These are phyloP conservation scores for Tilletia walkeri DNA, from an alignment of 1,284 basidiomycete species.

Conservation along the genomic window DNA sequence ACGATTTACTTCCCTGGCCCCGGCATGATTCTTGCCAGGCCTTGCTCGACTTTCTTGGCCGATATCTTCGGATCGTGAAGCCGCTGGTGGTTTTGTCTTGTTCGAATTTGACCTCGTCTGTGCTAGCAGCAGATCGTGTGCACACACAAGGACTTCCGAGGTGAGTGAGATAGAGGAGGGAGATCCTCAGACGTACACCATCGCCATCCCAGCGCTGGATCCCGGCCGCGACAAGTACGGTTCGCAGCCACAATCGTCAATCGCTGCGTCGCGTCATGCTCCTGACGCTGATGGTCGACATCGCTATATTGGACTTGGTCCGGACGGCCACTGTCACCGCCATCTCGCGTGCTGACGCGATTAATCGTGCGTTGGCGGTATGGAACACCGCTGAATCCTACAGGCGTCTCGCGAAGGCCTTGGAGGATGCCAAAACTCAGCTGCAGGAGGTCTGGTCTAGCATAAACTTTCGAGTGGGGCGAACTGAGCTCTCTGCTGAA, in stretches of 20 bases:
- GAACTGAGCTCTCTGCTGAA: not conserved
- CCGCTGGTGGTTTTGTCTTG: not conserved
- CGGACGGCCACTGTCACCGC: not conserved
- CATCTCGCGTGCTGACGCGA: not conserved
- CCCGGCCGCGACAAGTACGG: not conserved
- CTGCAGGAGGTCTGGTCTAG: not conserved
- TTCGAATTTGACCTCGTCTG: not conserved
- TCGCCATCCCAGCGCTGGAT: not conserved
- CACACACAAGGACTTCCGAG: not conserved
- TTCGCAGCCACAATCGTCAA: not conserved
- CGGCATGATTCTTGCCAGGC: not conserved
- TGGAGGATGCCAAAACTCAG: not conserved
- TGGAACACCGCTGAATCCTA: not conserved
- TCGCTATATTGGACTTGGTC: not conserved
- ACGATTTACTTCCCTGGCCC: not conserved
- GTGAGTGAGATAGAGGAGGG: not conserved
- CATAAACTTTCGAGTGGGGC: not conserved
- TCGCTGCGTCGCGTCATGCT: not conserved
- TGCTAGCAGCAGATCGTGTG: not conserved
- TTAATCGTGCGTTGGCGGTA: too few relatives aligned
- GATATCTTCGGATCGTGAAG: not conserved
- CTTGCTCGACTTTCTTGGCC: not conserved
- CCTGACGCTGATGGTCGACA: not conserved
- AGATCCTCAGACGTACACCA: not conserved
- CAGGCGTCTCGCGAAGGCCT: not conserved